These are phyloP conservation scores for Alloteropsis angusta DNA, from an alignment of 202 grass and related monocot species.

Conservation along the genomic window DNA sequence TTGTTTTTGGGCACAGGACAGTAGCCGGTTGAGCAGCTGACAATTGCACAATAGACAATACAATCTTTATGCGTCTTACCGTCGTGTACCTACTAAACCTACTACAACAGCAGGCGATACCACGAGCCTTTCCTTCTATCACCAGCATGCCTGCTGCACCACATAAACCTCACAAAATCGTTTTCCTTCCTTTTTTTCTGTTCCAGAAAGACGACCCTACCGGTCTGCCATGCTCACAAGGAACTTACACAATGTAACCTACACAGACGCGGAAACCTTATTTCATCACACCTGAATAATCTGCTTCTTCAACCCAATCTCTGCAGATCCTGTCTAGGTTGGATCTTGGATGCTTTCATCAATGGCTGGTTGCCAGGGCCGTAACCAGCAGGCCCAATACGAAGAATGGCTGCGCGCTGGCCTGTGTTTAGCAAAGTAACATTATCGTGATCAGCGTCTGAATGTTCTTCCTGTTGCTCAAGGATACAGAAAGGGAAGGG, in stretches of 20 bases:
- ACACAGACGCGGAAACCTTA: not conserved
- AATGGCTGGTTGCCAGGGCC: constrained; percentile 87
- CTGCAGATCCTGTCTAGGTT: not conserved
- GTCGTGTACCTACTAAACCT: not conserved
- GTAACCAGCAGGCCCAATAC: constrained; percentile 81
- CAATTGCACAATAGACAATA: not conserved
- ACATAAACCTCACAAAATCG: not conserved
- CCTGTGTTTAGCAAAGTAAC: constrained; percentile 28
- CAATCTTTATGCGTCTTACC: not conserved
- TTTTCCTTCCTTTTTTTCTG: not conserved
- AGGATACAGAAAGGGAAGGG: not conserved
- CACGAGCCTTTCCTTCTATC: not conserved
- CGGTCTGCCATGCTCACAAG: not conserved
- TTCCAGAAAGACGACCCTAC: not conserved
- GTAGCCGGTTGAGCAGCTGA: not conserved
- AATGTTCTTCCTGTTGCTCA: not conserved
- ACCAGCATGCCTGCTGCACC: not conserved
- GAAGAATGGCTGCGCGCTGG: constrained; percentile 89
- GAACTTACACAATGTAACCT: not conserved
- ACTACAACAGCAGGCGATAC: not conserved
- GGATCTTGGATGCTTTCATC: not conserved
- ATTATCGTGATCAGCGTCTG: not conserved
- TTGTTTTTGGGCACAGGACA: no score
- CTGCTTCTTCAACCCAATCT: not conserved
- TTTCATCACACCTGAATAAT: constrained; percentile 13